Conservation (phyloP, 2,329 filamentous ascomycete species). For the Alternaria arborescens region DNA sequence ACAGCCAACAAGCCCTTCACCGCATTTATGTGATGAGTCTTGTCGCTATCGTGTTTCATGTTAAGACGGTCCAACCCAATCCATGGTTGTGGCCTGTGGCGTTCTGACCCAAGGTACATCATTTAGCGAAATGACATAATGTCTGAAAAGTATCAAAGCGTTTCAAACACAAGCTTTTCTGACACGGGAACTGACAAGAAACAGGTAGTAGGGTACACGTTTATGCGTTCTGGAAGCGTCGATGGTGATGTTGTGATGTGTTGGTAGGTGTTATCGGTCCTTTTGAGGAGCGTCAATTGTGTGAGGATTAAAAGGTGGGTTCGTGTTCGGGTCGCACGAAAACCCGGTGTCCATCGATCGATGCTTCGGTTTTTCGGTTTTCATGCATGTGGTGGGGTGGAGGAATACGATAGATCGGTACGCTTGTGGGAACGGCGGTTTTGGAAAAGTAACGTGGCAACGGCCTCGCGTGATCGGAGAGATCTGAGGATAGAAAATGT, state of each 20-base stretch:
- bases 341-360: not conserved
- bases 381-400: conserved; percentile 1
- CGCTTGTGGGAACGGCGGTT: not conserved
- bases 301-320: not conserved
- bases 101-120: not conserved
- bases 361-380: not conserved
- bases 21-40: not conserved
- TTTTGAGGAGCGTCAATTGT: not conserved
- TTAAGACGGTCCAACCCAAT: not conserved
- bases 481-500: not conserved
- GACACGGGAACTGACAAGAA: not conserved
- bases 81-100: not conserved
- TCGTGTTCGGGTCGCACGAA: not conserved
- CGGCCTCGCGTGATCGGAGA: not conserved
- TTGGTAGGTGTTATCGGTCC: not conserved
- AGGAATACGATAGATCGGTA: not conserved
- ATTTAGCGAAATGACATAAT: not conserved
- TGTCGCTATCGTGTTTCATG: not conserved
- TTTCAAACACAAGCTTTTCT: conserved; percentile 5
- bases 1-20: not conserved
- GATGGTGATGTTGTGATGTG: not conserved
- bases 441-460: conserved; percentile 2
- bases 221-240: conserved; percentile 4
- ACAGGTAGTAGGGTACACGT: not conserved
- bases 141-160: not conserved